Evolutionary conservation across 352 stramenopile genomes (phyloP), one percentile per base, ranked within the genome.

Genomic region (Phytophthora pisi): DNA sequence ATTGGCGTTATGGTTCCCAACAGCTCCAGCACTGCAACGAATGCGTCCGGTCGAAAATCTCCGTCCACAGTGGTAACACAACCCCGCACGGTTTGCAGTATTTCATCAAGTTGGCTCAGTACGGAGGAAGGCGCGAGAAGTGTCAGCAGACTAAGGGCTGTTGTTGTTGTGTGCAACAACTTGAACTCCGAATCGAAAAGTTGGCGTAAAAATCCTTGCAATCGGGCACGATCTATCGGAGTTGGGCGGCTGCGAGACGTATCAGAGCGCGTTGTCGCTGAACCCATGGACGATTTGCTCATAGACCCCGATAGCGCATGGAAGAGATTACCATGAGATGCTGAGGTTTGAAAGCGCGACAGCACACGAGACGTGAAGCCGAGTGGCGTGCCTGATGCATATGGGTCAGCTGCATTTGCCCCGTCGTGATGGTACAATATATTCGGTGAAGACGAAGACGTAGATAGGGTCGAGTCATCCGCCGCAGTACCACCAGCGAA

Each of bases 321-420:
- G 43, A 92, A 92, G 8, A 93, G 57, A 60, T 78, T 86, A 4
- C 72, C 77, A 13, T 88, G 76, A 0, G 84, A 86, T 8, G 64
- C 47, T 36, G 68, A 77, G 11, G 73, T 81, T 18, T 92, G 81
- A 15, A 95, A 83, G 18, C 81, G 81, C n/a, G 84, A 95, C 16
- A 93, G 57, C 23, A 95, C 77, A 16, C 86, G 79, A n/a, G 84
- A 90, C 2, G 84, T 91, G 58, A 95, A 93, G 5, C 78, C 64
- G 34, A 77, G 55, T 6, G 66, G 40, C 31, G 66, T 62, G 4
- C 58, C 63, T 13, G 72, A 60, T 18, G 51, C 46, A 20, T 75
- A 79, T 16, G 49, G 26, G 8, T 63, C 47, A 31, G 49, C 11
- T 18, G 26, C n/a, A 28, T 57, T 45, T 36, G 61, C 20, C 23